phyloP scores from a whole-genome alignment of 257 asterid species.

The Mentha longifolia region DNA sequence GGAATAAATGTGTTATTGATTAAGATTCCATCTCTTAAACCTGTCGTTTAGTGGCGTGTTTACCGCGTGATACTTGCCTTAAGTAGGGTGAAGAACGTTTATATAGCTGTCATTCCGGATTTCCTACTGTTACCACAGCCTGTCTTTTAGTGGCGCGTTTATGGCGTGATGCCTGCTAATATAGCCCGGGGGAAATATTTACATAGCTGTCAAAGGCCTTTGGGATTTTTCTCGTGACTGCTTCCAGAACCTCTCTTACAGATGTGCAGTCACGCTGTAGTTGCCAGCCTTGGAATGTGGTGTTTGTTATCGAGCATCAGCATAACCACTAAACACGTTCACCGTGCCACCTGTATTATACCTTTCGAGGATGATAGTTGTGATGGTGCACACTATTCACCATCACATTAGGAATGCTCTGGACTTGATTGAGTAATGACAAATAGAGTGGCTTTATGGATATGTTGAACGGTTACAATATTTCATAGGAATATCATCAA shows the following conservation, averaged over 20 bases:
- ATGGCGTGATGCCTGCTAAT: constrained; percentile 20
- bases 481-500: not conserved
- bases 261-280: constrained; percentile 26
- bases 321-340: constrained; percentile 23
- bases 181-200: constrained; percentile 5
- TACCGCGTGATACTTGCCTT: constrained; percentile 21
- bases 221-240: not conserved
- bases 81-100: constrained; percentile 6
- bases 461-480: not conserved
- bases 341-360: not conserved
- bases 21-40: constrained; percentile 26
- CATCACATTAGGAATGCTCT: not conserved
- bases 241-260: constrained; percentile 11
- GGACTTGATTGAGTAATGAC: not conserved
- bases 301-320: constrained; percentile 21
- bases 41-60: constrained; percentile 21
- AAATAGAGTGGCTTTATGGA: constrained; percentile 4
- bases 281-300: constrained; percentile 20
- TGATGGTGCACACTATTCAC: constrained; percentile 27
- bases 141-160: constrained; percentile 16
- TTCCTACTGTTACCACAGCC: not conserved
- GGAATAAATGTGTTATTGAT: constrained; percentile 11
- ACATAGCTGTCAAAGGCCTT: constrained; percentile 31
- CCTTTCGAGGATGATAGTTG: constrained; percentile 14
- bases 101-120: constrained; percentile 23